Evolutionary conservation across 2,329 filamentous ascomycete genomes (phyloP).

Genomic region (Pseudogymnoascus sp.): DNA sequence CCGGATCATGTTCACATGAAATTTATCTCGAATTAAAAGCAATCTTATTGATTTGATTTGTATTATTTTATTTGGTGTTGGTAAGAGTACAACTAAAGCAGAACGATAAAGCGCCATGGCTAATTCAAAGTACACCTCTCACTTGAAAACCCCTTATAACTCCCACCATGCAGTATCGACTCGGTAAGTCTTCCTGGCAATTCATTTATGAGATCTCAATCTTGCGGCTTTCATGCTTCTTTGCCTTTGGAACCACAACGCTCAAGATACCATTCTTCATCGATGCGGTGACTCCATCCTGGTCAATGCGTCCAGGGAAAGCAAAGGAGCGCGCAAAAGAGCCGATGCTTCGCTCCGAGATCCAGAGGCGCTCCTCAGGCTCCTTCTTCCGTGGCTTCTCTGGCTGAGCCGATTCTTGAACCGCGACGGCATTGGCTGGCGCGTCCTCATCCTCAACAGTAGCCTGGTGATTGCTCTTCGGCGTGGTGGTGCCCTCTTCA

Average conservation of each 20-base stretch:
- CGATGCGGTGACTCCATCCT: constrained; percentile 47
- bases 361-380: constrained; percentile 53
- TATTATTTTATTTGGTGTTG: not conserved
- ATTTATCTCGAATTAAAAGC: not conserved
- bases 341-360: constrained; percentile 52
- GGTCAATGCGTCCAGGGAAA: constrained; percentile 53
- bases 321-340: constrained; percentile 57
- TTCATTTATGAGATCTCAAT: constrained; percentile 21
- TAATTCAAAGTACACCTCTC: not conserved
- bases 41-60: not conserved
- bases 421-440: constrained; percentile 10
- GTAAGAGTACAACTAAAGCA: not conserved
- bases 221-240: constrained; percentile 45
- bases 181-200: not conserved
- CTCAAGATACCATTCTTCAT: constrained; percentile 55
- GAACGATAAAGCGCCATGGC: not conserved
- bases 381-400: constrained; percentile 28
- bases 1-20: not conserved
- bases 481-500: constrained; percentile 19
- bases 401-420: constrained; percentile 20
- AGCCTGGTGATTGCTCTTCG: constrained; percentile 33
- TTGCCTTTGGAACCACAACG: constrained; percentile 54
- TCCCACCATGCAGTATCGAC: not conserved
- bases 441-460: constrained; percentile 30
- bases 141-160: not conserved